Base-by-base conservation (phyloP, 352 stramenopile genomes). In the Phytophthora cactorum region DNA sequence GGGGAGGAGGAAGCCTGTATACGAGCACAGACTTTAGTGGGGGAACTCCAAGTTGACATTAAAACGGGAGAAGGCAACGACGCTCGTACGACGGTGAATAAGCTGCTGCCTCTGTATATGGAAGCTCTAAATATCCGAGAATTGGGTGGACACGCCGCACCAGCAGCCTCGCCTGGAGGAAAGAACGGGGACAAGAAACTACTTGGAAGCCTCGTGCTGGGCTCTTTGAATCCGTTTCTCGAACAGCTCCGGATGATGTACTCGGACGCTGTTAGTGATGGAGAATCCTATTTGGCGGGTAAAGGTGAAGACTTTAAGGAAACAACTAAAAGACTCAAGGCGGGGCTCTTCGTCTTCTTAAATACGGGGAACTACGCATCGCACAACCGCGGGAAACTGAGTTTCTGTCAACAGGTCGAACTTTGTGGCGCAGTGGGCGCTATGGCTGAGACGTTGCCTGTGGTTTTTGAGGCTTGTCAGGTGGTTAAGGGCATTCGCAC, bases 31-130 rank as follows among this genome's bases (percentile, higher is more conserved):
- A 38, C 17, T 27, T 64, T 64, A 22, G 22, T 52, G 3, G n/a
- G 12, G 9, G 22, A 52, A 5, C 25, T 52, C 14, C 45, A 31
- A 22, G 22, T 34, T 34, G 45, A 52, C 14, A 52, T 52, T 17
- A 32, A 12, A n/a, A 31, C 11, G 8, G 45, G 45, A 15, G 45
- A 52, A 32, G 45, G 45, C 22, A 52, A 52, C 45, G 28, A 52
- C 14, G 45, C 45, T 2, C 45, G 45, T 7, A 52, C 45, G 45
- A 52, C 45, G 14, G 25, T 52, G 25, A 52, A 52, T 22, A 34
- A 52, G 10, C 45, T 52, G 3, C 28, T 52, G 45, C 45, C 45
- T 52, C 45, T 52, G 25, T 52, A 52, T 22, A 52, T 52, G 45
- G 25, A 31, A 11, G 45, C 45, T 0, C 45, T 51, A 17, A 51